Conservation (phyloP, 1,284 basidiomycete genomes). For the Vanrija pseudolonga region DNA sequence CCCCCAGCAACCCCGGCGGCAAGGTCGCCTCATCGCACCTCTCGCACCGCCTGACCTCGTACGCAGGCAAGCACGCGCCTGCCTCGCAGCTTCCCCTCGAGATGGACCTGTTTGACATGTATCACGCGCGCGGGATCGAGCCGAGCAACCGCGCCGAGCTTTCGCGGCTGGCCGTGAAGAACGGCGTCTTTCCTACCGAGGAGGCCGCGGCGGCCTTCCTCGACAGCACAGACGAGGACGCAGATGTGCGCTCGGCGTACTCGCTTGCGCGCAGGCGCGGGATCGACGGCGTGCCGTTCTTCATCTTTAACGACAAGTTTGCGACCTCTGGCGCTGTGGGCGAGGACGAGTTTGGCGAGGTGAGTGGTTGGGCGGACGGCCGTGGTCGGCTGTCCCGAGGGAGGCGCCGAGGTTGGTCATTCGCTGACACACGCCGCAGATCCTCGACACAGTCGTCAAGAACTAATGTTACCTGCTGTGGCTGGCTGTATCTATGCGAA, state of each 20-base stretch:
- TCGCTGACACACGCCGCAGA: neutral
- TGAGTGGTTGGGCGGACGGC: constrained; percentile 27
- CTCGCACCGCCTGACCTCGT: constrained; percentile 45
- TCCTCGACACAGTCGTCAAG: neutral
- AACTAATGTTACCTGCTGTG: too few species aligned
- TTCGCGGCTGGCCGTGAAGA: constrained; percentile 38
- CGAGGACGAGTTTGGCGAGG: constrained; percentile 51
- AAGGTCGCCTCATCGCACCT: constrained; percentile 42
- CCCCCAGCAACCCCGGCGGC: constrained; percentile 37
- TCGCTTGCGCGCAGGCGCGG: constrained; percentile 36
- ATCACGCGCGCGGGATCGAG: constrained; percentile 48
- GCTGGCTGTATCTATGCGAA: too few species aligned
- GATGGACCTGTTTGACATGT: constrained; percentile 40
- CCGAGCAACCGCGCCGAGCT: constrained; percentile 40
- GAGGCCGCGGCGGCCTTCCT: constrained; percentile 36
- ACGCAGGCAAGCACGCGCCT: constrained; percentile 38
- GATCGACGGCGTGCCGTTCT: constrained; percentile 53
- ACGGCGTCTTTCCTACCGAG: constrained; percentile 40
- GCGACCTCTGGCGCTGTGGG: constrained; percentile 51
- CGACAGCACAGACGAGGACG: constrained; percentile 31
- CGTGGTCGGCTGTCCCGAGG: neutral
- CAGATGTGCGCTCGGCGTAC: constrained; percentile 41
- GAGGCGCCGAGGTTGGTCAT: neutral
- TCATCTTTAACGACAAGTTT: constrained; percentile 47
- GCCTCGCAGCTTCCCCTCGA: constrained; percentile 36